Percentiles rank a stretch among this genome's conserved stretches.
Conservation (phyloP, 2,329 filamentous ascomycete species). For the Calonectria ilicicola region DNA sequence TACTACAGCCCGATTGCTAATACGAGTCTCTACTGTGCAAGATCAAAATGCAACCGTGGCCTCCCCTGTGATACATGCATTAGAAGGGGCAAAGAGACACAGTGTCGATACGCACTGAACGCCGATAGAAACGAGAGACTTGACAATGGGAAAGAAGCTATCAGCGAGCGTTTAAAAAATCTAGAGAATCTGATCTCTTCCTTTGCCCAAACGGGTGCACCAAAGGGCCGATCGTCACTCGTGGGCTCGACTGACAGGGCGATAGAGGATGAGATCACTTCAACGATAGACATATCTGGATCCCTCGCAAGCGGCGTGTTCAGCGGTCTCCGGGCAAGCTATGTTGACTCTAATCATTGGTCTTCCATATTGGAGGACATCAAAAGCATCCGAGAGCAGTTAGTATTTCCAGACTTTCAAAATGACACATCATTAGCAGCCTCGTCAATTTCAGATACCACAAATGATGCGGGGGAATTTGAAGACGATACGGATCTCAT, state of each 20-base stretch:
- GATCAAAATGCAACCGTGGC: constrained; percentile 48
- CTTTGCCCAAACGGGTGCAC: constrained; percentile 4
- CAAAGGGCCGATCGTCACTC: accelerated
- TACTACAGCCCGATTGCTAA: no score
- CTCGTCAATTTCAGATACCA: accelerated
- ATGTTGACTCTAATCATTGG: constrained; percentile 50
- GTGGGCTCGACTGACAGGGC: neutral
- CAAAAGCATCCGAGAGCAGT: constrained; percentile 47
- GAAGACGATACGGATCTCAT: neutral
- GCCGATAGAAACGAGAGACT: constrained; percentile 35
- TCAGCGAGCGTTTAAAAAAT: constrained; percentile 42
- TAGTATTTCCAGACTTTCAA: constrained; percentile 12
- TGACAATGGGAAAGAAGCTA: constrained; percentile 7
- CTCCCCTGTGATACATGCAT: constrained; percentile 48
- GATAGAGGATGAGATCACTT: neutral
- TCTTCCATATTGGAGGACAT: constrained; percentile 50
- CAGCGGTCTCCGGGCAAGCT: constrained; percentile 24
- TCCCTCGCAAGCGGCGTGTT: no score
- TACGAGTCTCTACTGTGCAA: no score
- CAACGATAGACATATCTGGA: neutral
- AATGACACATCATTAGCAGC: accelerated
- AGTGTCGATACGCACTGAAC: constrained; percentile 47
- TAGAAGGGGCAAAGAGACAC: constrained; percentile 34
- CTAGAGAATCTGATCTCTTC: constrained; percentile 44
- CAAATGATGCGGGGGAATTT: neutral